Evolutionary conservation across 192 early-diverging fungal genomes (phyloP).

Genomic region (Umbelopsis sp.): DNA sequence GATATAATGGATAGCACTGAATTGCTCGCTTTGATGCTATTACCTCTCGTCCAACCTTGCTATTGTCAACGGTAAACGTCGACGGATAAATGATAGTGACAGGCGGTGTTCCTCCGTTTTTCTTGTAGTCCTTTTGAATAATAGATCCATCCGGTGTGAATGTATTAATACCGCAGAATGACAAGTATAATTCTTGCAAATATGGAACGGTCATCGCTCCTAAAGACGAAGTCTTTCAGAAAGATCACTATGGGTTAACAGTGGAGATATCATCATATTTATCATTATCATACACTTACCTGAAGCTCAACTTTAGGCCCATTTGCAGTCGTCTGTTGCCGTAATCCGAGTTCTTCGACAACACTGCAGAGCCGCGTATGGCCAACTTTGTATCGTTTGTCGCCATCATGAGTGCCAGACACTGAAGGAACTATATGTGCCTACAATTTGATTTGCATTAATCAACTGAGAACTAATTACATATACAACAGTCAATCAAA

Average conservation of each 20-base stretch:
- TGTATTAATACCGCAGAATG: slow-evolving; percentile 39
- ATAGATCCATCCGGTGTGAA: slow-evolving; percentile 19
- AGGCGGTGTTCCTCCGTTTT: slow-evolving; percentile 24
- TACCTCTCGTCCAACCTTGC: slow-evolving; percentile 30
- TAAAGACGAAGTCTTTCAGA: slow-evolving; percentile 46
- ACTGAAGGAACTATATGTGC: slow-evolving; percentile 58
- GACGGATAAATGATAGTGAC: slow-evolving; percentile 49
- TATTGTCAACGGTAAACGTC: slow-evolving; percentile 35
- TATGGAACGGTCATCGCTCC: slow-evolving; percentile 40
- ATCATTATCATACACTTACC: slow-evolving; percentile 26
- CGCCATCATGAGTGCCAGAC: slow-evolving; percentile 40
- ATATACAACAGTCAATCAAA: not conserved
- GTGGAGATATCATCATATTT: too few relatives aligned
- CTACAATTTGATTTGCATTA: not conserved
- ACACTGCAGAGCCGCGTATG: slow-evolving; percentile 47
- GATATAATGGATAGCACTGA: not conserved
- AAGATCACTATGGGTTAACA: not conserved
- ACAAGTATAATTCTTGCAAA: slow-evolving; percentile 41
- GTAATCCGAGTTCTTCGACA: slow-evolving; percentile 22
- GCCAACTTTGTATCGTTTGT: slow-evolving; percentile 47
- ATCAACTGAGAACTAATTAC: not conserved
- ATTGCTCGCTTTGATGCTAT: too few relatives aligned
- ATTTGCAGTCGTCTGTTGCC: not conserved
- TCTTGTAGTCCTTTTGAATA: not conserved
- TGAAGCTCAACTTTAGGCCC: slow-evolving; percentile 45